Conservation (phyloP, 2,329 filamentous ascomycete genomes). For the Penicillium sp. region DNA sequence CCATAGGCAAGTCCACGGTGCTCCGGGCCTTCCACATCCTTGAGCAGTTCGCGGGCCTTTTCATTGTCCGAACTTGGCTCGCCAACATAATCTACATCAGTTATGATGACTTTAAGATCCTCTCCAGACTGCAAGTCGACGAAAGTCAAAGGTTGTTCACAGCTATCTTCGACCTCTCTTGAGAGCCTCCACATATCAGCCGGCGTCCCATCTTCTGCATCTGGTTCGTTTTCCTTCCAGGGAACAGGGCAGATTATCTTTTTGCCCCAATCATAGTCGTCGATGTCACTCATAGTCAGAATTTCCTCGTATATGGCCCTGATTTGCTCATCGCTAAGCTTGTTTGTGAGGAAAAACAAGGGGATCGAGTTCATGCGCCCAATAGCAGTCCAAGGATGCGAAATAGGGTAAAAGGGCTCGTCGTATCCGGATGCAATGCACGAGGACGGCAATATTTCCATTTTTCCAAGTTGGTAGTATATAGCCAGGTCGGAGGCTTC, state of each 20-base stretch:
- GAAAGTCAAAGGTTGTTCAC: constrained; percentile 4
- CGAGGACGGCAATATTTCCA: neutral
- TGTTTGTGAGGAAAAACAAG: constrained; percentile 15
- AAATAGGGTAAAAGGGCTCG: constrained; percentile 12
- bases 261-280: constrained; percentile 1
- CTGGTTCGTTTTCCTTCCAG: constrained; percentile 8
- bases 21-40: constrained; percentile 2
- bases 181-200: constrained; percentile 13
- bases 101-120: constrained; percentile 9
- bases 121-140: constrained; percentile 14
- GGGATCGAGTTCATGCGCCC: neutral
- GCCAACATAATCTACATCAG: neutral
- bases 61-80: neutral
- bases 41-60: neutral
- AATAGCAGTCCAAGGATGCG: constrained; percentile 3
- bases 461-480: neutral
- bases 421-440: neutral
- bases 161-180: neutral
- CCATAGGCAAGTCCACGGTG: constrained; percentile 6
- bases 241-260: constrained; percentile 10
- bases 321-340: constrained; percentile 4
- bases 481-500: neutral
- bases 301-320: constrained; percentile 5
- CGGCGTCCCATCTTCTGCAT: constrained; percentile 7
- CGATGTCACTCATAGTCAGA: neutral